Base-by-base conservation (phyloP, 2,329 filamentous ascomycete species). In the Fusarium bactridioides region DNA sequence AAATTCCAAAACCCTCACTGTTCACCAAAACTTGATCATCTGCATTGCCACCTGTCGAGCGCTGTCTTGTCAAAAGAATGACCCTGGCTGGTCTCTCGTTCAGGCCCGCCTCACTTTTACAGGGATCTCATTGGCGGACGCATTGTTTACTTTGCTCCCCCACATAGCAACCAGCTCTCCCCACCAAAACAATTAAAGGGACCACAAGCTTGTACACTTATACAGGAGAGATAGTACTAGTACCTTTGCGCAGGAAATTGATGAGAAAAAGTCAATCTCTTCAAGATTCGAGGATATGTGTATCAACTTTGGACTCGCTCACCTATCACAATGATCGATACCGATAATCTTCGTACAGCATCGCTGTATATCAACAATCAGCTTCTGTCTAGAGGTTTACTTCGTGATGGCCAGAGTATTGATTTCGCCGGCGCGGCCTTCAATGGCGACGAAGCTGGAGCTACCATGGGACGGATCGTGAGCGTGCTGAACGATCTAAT, bases 401-500 rank as follows among this genome's bases (percentile, higher is more conserved):
- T 92, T 29, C 86, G 88, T 74, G 89, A 91, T 87, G 90, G 92
- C 74, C 89, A 92, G 76, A 85, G 84, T 45, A 93, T 99, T 82
- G 92, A 98, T 81, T 99, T 99, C 80, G 91, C 93, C 67, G 85
- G 90, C 70, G 92, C 93, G 13, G 89, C 89, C 9, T 69, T 64
- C 59, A 86, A 87, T 23, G 89, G 88, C 23, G 86, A 89, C 41
- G 87, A 86, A 45, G 79, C 81, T 29, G 70, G 78, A 5, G 89
- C 88, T 56, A 93, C 93, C 23, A 95, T 96, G 91, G 92, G 93
- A 25, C 90, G 91, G 74, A 91, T 98, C 76, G 97, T 99, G 83
- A 93, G 95, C 79, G 88, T 99, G 29, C 90, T 99, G 54, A 97
- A 99, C 82, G 96, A 99, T 79, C 83, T 99, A 75, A 94, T 99